Percentiles rank a stretch among this genome's conserved stretches.
Evolutionary conservation across 192 early-diverging fungal genomes (phyloP).

Genomic region (Dimargaris cristalligena): DNA sequence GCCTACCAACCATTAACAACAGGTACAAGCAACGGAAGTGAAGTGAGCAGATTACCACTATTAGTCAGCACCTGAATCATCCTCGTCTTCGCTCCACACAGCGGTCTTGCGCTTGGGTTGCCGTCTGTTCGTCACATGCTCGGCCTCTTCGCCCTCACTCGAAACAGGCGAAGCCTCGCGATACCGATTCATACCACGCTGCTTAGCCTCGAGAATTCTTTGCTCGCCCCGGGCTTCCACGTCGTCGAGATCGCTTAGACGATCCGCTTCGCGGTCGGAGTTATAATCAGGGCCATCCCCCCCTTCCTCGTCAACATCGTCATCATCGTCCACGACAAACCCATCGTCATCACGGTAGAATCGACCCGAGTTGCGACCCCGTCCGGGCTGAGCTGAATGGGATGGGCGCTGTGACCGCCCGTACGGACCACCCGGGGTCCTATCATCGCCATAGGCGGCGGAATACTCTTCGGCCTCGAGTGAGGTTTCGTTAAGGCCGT

Average conservation of each 20-base stretch:
- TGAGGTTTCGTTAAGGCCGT: slow-evolving; percentile 12
- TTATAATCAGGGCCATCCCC: background rate
- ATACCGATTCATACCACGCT: slow-evolving; percentile 5
- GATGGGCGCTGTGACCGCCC: background rate
- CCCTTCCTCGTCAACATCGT: slow-evolving; percentile 19
- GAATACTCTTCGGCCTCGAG: slow-evolving; percentile 21
- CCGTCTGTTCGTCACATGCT: slow-evolving; percentile 7
- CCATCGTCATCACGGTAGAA: slow-evolving; percentile 29
- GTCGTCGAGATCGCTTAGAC: slow-evolving; percentile 4
- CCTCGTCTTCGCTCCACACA: slow-evolving; percentile 12
- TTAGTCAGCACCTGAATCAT: no score
- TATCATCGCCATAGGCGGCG: slow-evolving; percentile 12
- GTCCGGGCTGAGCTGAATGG: background rate
- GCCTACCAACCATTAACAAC: no score
- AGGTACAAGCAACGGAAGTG: no score
- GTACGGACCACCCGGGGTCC: background rate
- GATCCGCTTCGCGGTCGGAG: background rate
- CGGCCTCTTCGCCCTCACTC: background rate
- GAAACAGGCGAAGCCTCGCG: slow-evolving; percentile 3
- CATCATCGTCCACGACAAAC: slow-evolving; percentile 39
- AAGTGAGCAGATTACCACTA: no score
- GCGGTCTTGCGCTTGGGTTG: background rate
- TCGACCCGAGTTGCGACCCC: background rate
- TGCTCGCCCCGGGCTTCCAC: slow-evolving; percentile 12
- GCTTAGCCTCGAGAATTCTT: slow-evolving; percentile 6